These are phyloP conservation scores for Phyllostachys edulis DNA, from an alignment of 176 grass and related monocot genomes.

Conservation along the genomic window DNA sequence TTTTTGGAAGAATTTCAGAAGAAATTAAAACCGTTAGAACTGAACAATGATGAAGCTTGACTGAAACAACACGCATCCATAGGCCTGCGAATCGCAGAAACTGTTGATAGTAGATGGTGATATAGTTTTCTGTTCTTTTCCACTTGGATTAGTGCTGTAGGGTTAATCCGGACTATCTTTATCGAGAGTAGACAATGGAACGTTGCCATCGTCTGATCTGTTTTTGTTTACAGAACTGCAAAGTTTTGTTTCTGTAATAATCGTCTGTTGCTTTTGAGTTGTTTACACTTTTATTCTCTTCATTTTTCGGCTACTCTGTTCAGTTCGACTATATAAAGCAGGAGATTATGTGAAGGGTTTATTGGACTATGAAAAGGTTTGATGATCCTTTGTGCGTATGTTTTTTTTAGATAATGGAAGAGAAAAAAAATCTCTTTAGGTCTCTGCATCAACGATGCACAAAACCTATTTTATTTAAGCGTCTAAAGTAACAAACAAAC, in stretches of 20 bases:
- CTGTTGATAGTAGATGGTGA: not conserved
- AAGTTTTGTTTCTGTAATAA: not conserved
- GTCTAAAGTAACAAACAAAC: too few relatives aligned
- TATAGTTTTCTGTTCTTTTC: not conserved
- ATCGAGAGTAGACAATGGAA: not conserved
- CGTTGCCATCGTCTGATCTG: not conserved
- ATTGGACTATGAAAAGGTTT: not conserved
- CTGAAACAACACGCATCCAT: not conserved
- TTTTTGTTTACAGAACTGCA: not conserved
- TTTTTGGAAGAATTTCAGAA: conserved; percentile 29
- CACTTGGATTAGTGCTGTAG: not conserved
- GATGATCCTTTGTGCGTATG: too few relatives aligned
- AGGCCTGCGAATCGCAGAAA: not conserved
- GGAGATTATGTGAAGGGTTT: too few relatives aligned
- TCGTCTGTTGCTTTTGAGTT: not conserved
- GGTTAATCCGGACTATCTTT: not conserved
- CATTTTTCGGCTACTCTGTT: not conserved
- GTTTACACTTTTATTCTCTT: not conserved
- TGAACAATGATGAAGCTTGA: not conserved
- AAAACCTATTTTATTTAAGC: too few relatives aligned
- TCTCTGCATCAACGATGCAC: too few relatives aligned
- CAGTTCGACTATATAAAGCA: not conserved
- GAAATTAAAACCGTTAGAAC: not conserved
- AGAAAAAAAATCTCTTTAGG: too few relatives aligned
- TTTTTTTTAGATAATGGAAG: too few relatives aligned